phyloP scores from a whole-genome alignment of 129 eudicot genomes.

The Ambrosia trifida region DNA sequence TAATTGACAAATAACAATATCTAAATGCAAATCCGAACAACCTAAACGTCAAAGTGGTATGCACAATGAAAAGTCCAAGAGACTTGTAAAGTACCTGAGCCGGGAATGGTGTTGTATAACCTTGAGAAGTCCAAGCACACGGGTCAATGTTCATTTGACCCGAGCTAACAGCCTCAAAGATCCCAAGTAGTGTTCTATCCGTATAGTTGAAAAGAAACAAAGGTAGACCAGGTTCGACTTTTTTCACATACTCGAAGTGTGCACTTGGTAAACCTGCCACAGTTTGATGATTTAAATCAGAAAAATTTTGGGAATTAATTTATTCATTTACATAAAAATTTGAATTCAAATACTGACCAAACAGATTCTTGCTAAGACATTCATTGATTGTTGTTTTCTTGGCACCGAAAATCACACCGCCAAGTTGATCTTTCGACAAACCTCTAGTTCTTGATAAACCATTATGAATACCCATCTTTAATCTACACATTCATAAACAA shows the following conservation, averaged over 20 bases:
- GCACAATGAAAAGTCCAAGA: neutral
- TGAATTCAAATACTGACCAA: conserved; percentile 56
- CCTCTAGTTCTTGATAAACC: conserved; percentile 35
- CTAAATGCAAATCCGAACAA: neutral
- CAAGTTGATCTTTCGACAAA: conserved; percentile 54
- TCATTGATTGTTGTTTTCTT: conserved; percentile 51
- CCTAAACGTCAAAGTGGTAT: neutral
- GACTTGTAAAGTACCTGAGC: conserved; percentile 64
- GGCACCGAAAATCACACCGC: conserved; percentile 81
- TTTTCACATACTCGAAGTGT: conserved; percentile 64
- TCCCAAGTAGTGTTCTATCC: conserved; percentile 64
- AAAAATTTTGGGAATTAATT: neutral
- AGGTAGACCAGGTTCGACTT: conserved; percentile 82
- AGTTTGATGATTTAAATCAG: conserved; percentile 17
- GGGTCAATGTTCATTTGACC: conserved; percentile 76
- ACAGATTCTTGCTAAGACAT: conserved; percentile 66
- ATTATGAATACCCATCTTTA: conserved; percentile 31
- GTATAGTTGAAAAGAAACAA: conserved; percentile 73
- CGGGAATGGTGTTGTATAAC: conserved; percentile 67
- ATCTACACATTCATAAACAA: neutral
- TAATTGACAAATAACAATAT: too few species aligned
- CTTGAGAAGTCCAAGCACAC: conserved; percentile 79
- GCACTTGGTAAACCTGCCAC: conserved; percentile 68
- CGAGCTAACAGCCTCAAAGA: conserved; percentile 84
- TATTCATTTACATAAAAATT: neutral